Conservation (phyloP, 148 eudicot genomes). For the Spergularia bocconei region DNA sequence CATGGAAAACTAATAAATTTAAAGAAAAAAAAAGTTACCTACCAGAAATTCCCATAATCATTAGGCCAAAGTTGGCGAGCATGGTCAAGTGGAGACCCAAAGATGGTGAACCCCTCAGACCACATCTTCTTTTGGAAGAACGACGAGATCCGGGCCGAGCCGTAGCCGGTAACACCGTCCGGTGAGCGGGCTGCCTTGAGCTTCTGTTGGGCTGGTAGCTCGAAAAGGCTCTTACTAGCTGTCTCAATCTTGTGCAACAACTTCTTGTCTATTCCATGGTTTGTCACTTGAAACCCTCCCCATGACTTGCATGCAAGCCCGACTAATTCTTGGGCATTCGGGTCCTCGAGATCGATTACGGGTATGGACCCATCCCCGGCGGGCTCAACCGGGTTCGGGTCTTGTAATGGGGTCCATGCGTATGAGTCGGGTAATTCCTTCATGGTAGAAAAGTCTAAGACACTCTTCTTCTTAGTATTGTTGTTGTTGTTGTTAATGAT, state of each 20-base stretch:
- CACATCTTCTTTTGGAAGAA: slow-evolving; percentile 74
- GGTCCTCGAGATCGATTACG: slow-evolving; percentile 42
- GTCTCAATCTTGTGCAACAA: slow-evolving; percentile 47
- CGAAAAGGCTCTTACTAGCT: slow-evolving; percentile 40
- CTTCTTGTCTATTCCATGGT: slow-evolving; percentile 44
- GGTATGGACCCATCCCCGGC: slow-evolving; percentile 33
- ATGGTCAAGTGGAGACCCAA: slow-evolving; percentile 73
- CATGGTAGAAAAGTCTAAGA: slow-evolving; percentile 44
- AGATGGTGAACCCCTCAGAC: slow-evolving; percentile 90
- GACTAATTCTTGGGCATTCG: slow-evolving; percentile 39
- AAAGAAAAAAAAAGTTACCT: slow-evolving; percentile 9
- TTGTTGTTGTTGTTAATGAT: slow-evolving; percentile 13
- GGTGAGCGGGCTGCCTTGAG: slow-evolving; percentile 54
- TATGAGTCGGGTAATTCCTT: slow-evolving; percentile 69
- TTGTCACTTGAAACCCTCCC: slow-evolving; percentile 71
- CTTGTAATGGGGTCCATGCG: slow-evolving; percentile 41
- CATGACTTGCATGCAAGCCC: slow-evolving; percentile 75
- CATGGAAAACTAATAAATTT: slow-evolving; percentile 1
- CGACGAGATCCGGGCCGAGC: slow-evolving; percentile 61
- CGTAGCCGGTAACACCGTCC: slow-evolving; percentile 62
- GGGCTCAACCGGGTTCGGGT: neutral
- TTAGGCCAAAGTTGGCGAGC: slow-evolving; percentile 88
- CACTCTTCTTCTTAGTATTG: neutral
- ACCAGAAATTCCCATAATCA: slow-evolving; percentile 64
- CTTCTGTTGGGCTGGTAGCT: slow-evolving; percentile 62